phyloP scores from a whole-genome alignment of 2,329 filamentous ascomycete genomes.

The Talaromyces islandicus region DNA sequence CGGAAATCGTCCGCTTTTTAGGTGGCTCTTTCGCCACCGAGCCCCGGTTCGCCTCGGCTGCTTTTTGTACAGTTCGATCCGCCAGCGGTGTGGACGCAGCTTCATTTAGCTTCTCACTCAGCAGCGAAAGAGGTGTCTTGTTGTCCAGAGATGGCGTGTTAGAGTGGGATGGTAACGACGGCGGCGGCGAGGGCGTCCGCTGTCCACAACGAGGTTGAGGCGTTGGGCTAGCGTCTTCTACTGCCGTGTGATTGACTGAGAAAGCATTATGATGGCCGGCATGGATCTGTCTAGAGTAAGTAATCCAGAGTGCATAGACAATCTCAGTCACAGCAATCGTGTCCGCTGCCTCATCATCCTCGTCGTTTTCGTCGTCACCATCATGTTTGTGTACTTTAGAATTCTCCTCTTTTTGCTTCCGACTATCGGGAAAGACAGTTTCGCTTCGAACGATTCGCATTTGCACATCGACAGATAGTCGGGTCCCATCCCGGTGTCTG shows the following conservation, averaged over 20 bases:
- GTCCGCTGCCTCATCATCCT: slow-evolving; percentile 21
- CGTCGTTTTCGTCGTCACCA: slow-evolving; percentile 26
- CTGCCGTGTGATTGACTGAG: slow-evolving; percentile 47
- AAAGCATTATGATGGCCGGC: slow-evolving; percentile 60
- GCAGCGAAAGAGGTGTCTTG: slow-evolving; percentile 39
- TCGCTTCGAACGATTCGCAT: slow-evolving; percentile 94
- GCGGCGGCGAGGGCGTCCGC: slow-evolving; percentile 39
- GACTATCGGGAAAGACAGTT: slow-evolving; percentile 54
- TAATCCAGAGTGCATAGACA: slow-evolving; percentile 94
- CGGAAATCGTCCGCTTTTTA: slow-evolving; percentile 76
- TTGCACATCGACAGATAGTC: slow-evolving; percentile 91
- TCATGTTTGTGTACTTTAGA: slow-evolving; percentile 17
- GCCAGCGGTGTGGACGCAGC: slow-evolving; percentile 42
- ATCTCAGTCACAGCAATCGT: slow-evolving; percentile 61
- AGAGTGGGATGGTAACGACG: slow-evolving; percentile 15
- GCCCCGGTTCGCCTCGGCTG: slow-evolving; percentile 21
- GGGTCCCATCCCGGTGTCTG: slow-evolving; percentile 81
- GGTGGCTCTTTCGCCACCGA: slow-evolving; percentile 26
- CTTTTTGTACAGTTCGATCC: slow-evolving; percentile 34
- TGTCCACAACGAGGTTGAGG: slow-evolving; percentile 78
- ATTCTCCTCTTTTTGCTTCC: slow-evolving; percentile 53
- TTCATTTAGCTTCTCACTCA: slow-evolving; percentile 48
- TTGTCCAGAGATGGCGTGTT: slow-evolving; percentile 25
- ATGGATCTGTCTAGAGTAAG: slow-evolving; percentile 89
- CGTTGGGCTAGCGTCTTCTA: slow-evolving; percentile 60